Base-by-base conservation (phyloP, 2,329 filamentous ascomycete genomes). In the Iodosphaeria phyllophila region DNA sequence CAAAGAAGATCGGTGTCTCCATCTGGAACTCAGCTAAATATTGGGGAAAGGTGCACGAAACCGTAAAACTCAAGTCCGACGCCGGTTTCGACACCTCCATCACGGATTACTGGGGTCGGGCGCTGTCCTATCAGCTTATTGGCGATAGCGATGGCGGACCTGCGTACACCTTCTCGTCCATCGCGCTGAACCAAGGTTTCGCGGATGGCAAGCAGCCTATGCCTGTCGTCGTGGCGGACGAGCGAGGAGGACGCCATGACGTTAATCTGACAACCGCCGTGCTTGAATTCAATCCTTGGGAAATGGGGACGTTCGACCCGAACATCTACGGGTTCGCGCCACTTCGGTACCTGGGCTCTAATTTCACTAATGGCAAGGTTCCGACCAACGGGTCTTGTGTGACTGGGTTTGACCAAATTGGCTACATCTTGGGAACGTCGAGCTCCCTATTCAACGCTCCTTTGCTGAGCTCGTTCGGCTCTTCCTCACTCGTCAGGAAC, bases 351-450 rank as follows among this genome's bases (percentile, higher is more conserved):
- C 47, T 84, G 3, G 79, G 79, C 3, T 78, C 77, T 2, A 71
- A 71, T 34, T 83, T 86, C 44, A 61, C 56, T 19, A 56, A 51
- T 5, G 79, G 79, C 12, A 40, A 44, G 6, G 46, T 89, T 12
- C 51, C 63, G 0, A 42, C 53, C 8, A 45, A 58, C 28, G 60
- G 64, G 21, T 44, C 51, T 15, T 92, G 84, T 41, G 61, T 91
- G 10, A 57, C 63, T 6, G 84, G 84, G 1, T 83, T 83, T 33
- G 84, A 92, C 48, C 83, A 83, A 37, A 64, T 65, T 13, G 79
- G 79, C 5, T 92, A 67, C 41, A 56, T 92, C 14, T 82, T 92
- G 68, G 83, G 83, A 25, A 92, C 83, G 0, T 82, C 74, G 13
- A 80, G 74, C 1, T 75, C 77, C 1, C 59, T 92, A 2, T 92